Evolutionary conservation across 1,284 basidiomycete genomes (phyloP).

Genomic region (Melampsora larici-populina): DNA sequence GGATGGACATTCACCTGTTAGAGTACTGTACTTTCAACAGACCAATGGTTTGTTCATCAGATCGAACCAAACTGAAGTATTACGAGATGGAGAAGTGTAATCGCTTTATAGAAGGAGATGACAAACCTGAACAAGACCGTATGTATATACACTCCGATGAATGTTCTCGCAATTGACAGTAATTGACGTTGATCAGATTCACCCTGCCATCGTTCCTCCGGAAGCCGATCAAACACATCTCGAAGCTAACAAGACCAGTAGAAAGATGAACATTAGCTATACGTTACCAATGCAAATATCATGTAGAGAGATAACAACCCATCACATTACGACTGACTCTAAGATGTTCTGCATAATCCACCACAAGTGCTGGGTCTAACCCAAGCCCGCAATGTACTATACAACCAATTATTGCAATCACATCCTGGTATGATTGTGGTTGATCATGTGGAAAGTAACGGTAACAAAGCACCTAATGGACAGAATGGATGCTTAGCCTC

Average conservation of each 20-base stretch:
- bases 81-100: too few relatives aligned
- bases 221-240: constrained; percentile 35
- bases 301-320: background rate
- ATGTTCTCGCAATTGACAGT: constrained; percentile 27
- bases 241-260: constrained; percentile 5
- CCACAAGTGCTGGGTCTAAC: constrained; percentile 21
- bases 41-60: background rate
- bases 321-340: background rate
- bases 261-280: background rate
- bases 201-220: constrained; percentile 19
- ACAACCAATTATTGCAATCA: constrained; percentile 33
- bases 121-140: constrained; percentile 19
- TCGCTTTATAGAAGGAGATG: too few relatives aligned
- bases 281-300: background rate
- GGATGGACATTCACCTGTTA: constrained; percentile 5
- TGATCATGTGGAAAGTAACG: constrained; percentile 26
- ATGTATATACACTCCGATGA: constrained; percentile 28
- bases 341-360: constrained; percentile 36
- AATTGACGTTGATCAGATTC: constrained; percentile 34
- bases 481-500: background rate
- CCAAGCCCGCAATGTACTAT: constrained; percentile 32
- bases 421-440: constrained; percentile 33
- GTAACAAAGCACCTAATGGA: constrained; percentile 23
- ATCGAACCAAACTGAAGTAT: background rate
- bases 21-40: constrained; percentile 4